Evolutionary conservation across 2,329 filamentous ascomycete genomes (phyloP).

Genomic region (Stemphylium beticola): DNA sequence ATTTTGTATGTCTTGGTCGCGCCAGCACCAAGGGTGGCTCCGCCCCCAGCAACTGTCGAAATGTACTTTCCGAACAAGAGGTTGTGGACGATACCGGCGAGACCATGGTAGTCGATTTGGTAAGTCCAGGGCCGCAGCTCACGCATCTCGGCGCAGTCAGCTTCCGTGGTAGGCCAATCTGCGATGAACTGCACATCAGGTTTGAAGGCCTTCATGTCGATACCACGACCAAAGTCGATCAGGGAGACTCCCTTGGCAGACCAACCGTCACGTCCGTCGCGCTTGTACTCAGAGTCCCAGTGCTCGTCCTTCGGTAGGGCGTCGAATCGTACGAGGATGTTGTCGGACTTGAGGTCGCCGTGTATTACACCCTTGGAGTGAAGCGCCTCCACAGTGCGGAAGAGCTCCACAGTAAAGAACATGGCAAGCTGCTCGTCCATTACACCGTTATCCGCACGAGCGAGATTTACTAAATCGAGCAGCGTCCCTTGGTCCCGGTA

Average conservation of each 20-base stretch:
- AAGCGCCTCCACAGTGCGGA: constrained; percentile 87
- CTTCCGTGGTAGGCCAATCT: constrained; percentile 87
- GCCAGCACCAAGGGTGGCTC: constrained; percentile 61
- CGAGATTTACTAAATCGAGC: constrained; percentile 91
- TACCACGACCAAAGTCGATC: constrained; percentile 93
- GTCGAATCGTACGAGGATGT: constrained; percentile 87
- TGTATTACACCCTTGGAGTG: constrained; percentile 83
- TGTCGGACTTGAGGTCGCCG: constrained; percentile 94
- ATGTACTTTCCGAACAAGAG: constrained; percentile 96
- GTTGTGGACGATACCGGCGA: constrained; percentile 85
- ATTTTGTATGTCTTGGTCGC: constrained; percentile 75
- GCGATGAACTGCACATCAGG: constrained; percentile 85
- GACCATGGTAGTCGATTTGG: constrained; percentile 94
- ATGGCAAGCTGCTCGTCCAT: constrained; percentile 93
- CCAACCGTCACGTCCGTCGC: constrained; percentile 81
- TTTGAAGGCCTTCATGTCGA: constrained; percentile 87
- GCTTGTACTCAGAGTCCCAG: constrained; percentile 70
- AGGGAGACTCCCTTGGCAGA: constrained; percentile 77
- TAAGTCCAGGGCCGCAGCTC: constrained; percentile 95
- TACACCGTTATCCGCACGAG: constrained; percentile 73
- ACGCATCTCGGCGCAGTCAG: constrained; percentile 95
- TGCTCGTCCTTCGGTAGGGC: constrained; percentile 50
- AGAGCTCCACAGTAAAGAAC: constrained; percentile 92
- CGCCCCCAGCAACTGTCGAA: constrained; percentile 67
- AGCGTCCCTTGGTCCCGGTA: constrained; percentile 89